These are phyloP conservation scores for Chaetomium olivaceum DNA, from an alignment of 2,329 filamentous ascomycete species.

Conservation along the genomic window DNA sequence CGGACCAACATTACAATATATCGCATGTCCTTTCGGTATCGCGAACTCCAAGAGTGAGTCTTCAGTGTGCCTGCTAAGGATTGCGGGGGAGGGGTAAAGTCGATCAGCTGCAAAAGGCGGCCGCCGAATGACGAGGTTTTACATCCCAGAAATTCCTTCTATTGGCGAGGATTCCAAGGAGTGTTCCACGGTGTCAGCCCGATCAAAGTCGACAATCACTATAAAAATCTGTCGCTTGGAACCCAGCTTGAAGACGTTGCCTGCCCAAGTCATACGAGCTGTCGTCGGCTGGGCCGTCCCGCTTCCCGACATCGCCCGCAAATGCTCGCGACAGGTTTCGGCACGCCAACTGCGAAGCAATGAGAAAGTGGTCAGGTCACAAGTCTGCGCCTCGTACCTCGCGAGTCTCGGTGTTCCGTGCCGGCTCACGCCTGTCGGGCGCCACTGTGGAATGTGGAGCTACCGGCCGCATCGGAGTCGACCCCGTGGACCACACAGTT, in stretches of 20 bases:
- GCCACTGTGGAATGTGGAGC: conserved; percentile 21
- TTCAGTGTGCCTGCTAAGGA: neutral
- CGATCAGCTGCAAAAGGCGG: neutral
- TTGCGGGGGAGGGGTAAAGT: conserved; percentile 19
- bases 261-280: neutral
- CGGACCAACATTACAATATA: neutral
- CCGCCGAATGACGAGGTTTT: conserved; percentile 6
- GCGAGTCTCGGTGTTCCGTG: neutral
- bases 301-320: neutral
- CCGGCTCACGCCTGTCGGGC: conserved; percentile 8
- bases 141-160: neutral
- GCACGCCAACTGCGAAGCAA: neutral
- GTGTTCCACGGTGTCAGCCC: neutral
- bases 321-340: neutral
- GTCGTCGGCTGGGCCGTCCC: neutral
- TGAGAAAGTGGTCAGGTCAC: conserved; percentile 24
- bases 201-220: too few relatives aligned
- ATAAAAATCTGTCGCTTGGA: neutral
- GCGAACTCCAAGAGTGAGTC: neutral
- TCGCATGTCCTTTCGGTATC: neutral
- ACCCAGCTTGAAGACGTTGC: neutral
- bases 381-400: conserved; percentile 22
- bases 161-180: neutral
- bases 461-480: conserved; percentile 16
- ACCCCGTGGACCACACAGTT: conserved; percentile 17